Percentiles rank a stretch among this genome's conserved stretches.
These are phyloP conservation scores for Quercus aquifolioides DNA, from an alignment of 306 rosid genomes.

Conservation along the genomic window DNA sequence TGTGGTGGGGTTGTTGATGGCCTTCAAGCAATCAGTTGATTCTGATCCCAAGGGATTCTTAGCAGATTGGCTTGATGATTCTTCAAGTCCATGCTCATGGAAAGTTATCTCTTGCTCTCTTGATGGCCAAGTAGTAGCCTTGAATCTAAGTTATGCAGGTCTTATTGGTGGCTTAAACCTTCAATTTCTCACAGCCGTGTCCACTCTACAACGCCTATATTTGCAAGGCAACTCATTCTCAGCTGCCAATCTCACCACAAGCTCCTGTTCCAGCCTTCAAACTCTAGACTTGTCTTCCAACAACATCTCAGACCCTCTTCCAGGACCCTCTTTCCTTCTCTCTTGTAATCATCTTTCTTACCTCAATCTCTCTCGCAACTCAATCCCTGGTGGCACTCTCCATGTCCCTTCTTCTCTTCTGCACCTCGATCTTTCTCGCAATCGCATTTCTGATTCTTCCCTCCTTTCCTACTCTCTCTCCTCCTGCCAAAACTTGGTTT, in stretches of 20 bases:
- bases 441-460: conserved; percentile 35
- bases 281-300: conserved; percentile 56
- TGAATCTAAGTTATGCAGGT: conserved; percentile 47
- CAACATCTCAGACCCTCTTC: conserved; percentile 45
- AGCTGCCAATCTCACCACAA: conserved; percentile 25
- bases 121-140: conserved; percentile 25
- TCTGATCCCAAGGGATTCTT: conserved; percentile 54
- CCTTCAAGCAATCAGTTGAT: conserved; percentile 47
- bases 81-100: conserved; percentile 46
- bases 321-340: neutral
- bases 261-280: conserved; percentile 30
- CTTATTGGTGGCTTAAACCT: conserved; percentile 53
- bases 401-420: conserved; percentile 27
- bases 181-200: conserved; percentile 37
- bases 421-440: conserved; percentile 52
- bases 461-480: conserved; percentile 19
- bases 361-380: conserved; percentile 52
- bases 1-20: conserved; percentile 21
- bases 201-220: conserved; percentile 32
- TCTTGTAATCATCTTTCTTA: conserved; percentile 28
- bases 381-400: conserved; percentile 28
- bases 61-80: conserved; percentile 33
- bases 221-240: conserved; percentile 48
- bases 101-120: conserved; percentile 49
- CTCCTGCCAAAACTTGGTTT: conserved; percentile 30